Percentiles rank a stretch among this genome's conserved stretches.
These are phyloP conservation scores for Epichloe hybrida DNA, from an alignment of 2,329 filamentous ascomycete genomes.

Conservation along the genomic window DNA sequence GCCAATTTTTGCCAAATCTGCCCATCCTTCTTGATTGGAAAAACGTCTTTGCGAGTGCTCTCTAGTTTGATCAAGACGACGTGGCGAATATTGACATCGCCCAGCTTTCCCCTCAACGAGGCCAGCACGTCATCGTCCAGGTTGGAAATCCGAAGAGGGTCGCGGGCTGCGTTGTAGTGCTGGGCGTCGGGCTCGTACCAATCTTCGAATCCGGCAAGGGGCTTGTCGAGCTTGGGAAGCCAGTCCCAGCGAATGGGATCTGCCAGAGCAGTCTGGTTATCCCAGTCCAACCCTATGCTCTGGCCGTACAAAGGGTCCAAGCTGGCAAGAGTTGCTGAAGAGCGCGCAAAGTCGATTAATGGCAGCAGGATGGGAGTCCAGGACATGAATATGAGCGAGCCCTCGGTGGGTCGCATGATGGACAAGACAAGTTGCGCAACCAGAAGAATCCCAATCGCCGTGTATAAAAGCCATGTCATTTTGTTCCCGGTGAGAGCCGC, in stretches of 20 bases:
- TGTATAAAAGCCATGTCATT: slow-evolving; percentile 7
- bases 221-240: slow-evolving; percentile 10
- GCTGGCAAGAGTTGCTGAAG: slow-evolving; percentile 16
- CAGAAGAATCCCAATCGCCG: slow-evolving; percentile 13
- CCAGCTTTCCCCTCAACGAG: slow-evolving; percentile 13
- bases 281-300: slow-evolving; percentile 14
- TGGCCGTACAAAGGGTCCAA: slow-evolving; percentile 14
- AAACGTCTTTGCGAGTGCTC: slow-evolving; percentile 30
- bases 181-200: slow-evolving; percentile 11
- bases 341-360: slow-evolving; percentile 20
- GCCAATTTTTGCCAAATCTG: slow-evolving; percentile 23
- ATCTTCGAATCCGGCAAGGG: slow-evolving; percentile 13
- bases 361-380: slow-evolving; percentile 22
- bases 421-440: slow-evolving; percentile 13
- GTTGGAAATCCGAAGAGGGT: slow-evolving; percentile 29
- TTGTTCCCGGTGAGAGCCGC: neutral
- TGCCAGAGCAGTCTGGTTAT: slow-evolving; percentile 15
- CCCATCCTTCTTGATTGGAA: slow-evolving; percentile 27
- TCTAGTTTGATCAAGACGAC: slow-evolving; percentile 28
- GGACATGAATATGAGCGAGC: slow-evolving; percentile 21
- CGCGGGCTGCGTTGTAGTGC: slow-evolving; percentile 22
- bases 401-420: slow-evolving; percentile 17
- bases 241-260: slow-evolving; percentile 11
- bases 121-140: slow-evolving; percentile 20
- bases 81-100: slow-evolving; percentile 25